Base-by-base conservation (phyloP, 1,284 basidiomycete species). In the Xerocomus amazonicus region DNA sequence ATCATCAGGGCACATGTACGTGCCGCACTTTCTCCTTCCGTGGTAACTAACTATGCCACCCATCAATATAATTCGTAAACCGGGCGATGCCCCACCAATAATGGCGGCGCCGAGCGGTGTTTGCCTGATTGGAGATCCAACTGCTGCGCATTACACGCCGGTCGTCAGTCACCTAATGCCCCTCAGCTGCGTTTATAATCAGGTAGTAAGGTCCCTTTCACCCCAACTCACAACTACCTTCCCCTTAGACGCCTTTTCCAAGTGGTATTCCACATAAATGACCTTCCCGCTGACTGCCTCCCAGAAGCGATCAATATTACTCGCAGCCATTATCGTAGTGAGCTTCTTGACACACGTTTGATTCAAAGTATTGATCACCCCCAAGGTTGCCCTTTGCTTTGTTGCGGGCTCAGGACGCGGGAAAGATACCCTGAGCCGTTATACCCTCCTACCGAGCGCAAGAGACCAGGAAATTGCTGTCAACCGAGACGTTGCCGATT, bases 301-400 rank as follows among this genome's bases (percentile, higher is more conserved):
- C 28, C 66, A 68, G 39, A 68, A 59, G 39, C 64, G 63, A 13
- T 63, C 64, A n/a, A 37, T 65, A 31, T 43, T 69, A 0, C 53
- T 65, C 7, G 63, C 66, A 4, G 16, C 56, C 45, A 38, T 61
- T n/a, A 31, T 68, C 5, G 14, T 67, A 19, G 67, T 68, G 23
- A 55, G 65, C 48, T 27, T 17, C 19, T 4, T 9, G n/a, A 19
- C 26, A 41, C n/a, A n/a, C n/a, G n/a, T n/a, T n/a, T n/a, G n/a
- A n/a, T n/a, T n/a, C n/a, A n/a, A n/a, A 23, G 14, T 9, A 31
- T 19, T 27, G 10, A 51, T n/a, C 14, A 26, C 42, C 44, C 28
- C 17, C 23, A 17, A 65, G 63, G 14, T 53, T 9, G 49, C 36
- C 12, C n/a, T 65, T 0, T 68, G 47, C 43, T 52, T 68, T 38